Evolutionary conservation across 495 filamentous ascomycete genomes (phyloP), one percentile per base, ranked within the genome.

Genomic region (Lophiotrema nucula): DNA sequence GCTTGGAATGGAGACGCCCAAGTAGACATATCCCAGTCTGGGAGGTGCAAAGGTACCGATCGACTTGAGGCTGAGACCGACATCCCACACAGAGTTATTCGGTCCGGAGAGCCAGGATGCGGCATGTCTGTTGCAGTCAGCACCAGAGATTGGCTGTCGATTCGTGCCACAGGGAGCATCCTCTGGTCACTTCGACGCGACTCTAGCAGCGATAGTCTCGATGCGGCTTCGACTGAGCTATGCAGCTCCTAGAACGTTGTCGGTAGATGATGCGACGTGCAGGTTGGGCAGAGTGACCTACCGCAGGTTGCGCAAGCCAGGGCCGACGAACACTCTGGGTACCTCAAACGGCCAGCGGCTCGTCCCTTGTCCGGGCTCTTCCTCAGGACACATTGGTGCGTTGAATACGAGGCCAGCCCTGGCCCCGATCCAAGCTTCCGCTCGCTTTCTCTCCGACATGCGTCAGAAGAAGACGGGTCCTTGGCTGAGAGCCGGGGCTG

Each of bases 351-450:
- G n/a, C n/a, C n/a, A n/a, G n/a, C n/a, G n/a, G n/a, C n/a, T n/a
- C n/a, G n/a, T n/a, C n/a, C n/a, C 31, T 35, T 35, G 31, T 35
- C 47, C 47, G 12, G 15, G 22, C 41, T 44, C 41, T 44, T 44
- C 41, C 19, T 10, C 10, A 44, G 19, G 19, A 18, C 12, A 8
- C 41, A 10, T 44, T 44, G 31, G 8, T n/a, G 31, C 31, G n/a
- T 35, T n/a, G n/a, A 8, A 35, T 8, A 35, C 31, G 31, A 35
- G 31, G 31, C 8, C 8, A 8, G n/a, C 8, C 31, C 8, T 35
- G 31, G 31, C 31, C 8, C 31, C 8, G 8, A 35, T 8, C 31
- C 8, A 8, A n/a, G 8, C 8, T 8, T n/a, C 39, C 19, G 39
- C 39, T 6, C 39, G 39, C 39, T 18, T 21, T 18, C 18, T 18